A percentile compares a stretch with the other conserved stretches of the same genome.
Conservation (phyloP, 164 flowering plant genomes). For the Berberis thunbergii region DNA sequence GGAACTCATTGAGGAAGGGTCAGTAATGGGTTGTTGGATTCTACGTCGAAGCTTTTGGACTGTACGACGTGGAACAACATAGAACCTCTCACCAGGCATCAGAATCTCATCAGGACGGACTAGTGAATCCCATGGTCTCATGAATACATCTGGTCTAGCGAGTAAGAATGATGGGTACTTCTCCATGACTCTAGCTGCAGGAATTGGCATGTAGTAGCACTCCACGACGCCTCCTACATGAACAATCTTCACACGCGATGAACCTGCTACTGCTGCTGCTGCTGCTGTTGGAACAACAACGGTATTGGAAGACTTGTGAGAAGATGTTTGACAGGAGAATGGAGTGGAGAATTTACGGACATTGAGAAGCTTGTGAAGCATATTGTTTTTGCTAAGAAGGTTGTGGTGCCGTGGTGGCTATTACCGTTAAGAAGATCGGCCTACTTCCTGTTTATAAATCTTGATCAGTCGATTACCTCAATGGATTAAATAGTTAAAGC, state of each 20-base stretch:
- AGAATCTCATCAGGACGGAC: constrained; percentile 32
- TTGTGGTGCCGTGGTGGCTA: no score
- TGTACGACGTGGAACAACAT: constrained; percentile 28
- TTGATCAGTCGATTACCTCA: no score
- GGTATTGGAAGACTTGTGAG: no score
- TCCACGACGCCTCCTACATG: constrained; percentile 40
- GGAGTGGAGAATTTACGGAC: no score
- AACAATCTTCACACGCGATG: constrained; percentile 31
- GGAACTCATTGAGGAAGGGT: background rate
- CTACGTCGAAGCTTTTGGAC: constrained; percentile 31
- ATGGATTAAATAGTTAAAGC: no score
- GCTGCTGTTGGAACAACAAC: no score
- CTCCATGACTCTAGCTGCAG: constrained; percentile 36
- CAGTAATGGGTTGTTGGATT: constrained; percentile 7
- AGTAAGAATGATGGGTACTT: constrained; percentile 34
- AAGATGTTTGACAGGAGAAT: no score
- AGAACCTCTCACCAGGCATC: constrained; percentile 32
- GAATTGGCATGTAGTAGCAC: constrained; percentile 37
- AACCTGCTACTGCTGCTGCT: background rate
- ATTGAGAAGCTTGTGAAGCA: no score
- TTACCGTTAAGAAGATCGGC: no score
- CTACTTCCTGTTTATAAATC: no score
- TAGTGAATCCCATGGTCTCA: constrained; percentile 36
- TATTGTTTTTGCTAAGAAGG: no score
- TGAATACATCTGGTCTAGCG: constrained; percentile 36